Percentiles rank a stretch among this genome's conserved stretches.
These are phyloP conservation scores for Fraxinus ornus DNA, from an alignment of 305 asterid genomes.

Conservation along the genomic window DNA sequence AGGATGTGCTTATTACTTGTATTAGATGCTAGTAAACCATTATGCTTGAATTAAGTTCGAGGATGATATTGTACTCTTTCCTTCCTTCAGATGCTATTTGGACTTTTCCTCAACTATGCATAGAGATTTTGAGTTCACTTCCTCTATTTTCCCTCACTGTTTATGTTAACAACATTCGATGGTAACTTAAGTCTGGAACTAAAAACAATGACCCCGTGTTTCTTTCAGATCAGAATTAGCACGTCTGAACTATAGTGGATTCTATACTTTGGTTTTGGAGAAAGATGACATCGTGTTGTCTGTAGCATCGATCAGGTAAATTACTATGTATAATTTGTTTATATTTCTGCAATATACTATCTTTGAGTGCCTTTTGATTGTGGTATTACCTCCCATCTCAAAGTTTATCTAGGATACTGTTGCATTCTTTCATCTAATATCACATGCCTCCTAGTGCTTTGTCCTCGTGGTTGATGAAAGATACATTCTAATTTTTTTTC, in stretches of 20 bases:
- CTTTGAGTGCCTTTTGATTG: neutral
- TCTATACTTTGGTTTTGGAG: too few species aligned
- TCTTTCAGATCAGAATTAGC: too few species aligned
- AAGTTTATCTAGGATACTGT: neutral
- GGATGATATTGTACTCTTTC: neutral
- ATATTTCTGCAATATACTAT: neutral
- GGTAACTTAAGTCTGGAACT: too few species aligned
- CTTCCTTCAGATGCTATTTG: conserved; percentile 11
- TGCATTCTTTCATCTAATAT: conserved; percentile 9
- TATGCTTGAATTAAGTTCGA: neutral
- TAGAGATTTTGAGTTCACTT: neutral
- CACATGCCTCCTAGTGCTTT: neutral
- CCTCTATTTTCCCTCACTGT: neutral
- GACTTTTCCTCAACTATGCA: neutral
- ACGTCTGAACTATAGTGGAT: too few species aligned
- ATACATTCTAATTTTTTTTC: neutral
- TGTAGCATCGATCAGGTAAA: too few species aligned
- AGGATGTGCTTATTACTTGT: neutral
- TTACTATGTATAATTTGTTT: neutral
- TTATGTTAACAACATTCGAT: neutral
- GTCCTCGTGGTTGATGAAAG: neutral
- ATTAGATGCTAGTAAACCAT: neutral
- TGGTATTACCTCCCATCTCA: conserved; percentile 6
- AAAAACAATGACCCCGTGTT: too few species aligned
- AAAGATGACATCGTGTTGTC: too few species aligned